These are phyloP conservation scores for Acanthamoeba culbertsoni DNA, from an alignment of 208 protist species.

Conservation along the genomic window DNA sequence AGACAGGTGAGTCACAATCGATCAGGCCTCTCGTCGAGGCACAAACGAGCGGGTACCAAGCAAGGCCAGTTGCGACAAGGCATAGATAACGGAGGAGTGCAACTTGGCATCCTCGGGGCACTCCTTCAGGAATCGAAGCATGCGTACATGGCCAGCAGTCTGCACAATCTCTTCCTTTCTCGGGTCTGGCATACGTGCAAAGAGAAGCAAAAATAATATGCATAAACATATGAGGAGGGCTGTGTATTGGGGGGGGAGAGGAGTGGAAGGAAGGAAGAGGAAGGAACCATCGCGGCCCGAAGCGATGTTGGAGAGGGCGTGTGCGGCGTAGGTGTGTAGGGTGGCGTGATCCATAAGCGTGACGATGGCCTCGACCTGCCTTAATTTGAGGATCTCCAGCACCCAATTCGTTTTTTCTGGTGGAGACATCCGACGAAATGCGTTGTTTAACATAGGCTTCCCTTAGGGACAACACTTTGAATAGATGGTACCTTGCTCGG, in stretches of 20 bases:
- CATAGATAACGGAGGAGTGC: constrained; percentile 2
- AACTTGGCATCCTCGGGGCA: constrained; percentile 7
- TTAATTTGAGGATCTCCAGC: constrained; percentile 40
- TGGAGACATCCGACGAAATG: background rate
- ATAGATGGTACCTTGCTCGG: background rate
- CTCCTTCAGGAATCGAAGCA: constrained; percentile 18
- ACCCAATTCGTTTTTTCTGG: constrained; percentile 57
- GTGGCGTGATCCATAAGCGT: background rate
- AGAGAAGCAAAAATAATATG: background rate
- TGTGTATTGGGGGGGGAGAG: background rate
- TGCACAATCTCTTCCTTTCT: background rate
- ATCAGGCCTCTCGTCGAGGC: no score
- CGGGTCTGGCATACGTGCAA: background rate
- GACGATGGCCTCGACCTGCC: background rate
- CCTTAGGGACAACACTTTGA: background rate
- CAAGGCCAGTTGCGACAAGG: background rate
- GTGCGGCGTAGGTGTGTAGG: background rate
- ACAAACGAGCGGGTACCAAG: background rate
- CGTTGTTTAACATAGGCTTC: background rate
- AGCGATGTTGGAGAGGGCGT: constrained; percentile 9
- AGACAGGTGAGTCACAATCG: background rate
- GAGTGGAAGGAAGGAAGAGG: background rate
- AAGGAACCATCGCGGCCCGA: background rate
- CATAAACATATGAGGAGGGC: background rate
- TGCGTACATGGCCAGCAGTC: background rate